These are phyloP conservation scores for Penicillium concentricum DNA, from an alignment of 2,329 filamentous ascomycete genomes.

Conservation along the genomic window DNA sequence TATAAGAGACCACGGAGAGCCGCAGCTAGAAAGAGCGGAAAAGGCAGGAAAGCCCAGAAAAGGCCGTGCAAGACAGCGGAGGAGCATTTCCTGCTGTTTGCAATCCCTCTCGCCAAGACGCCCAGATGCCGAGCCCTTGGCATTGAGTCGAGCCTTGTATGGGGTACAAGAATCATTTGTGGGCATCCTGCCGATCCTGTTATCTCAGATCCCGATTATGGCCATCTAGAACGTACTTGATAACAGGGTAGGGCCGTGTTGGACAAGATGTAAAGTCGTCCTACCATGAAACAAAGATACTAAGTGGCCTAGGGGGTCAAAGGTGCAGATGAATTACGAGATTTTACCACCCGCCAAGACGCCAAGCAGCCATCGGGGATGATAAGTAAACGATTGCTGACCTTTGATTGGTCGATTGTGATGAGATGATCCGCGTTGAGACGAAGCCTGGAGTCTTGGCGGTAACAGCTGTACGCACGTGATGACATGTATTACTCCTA, in stretches of 20 bases:
- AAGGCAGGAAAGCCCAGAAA: constrained; percentile 21
- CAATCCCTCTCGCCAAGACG: constrained; percentile 27
- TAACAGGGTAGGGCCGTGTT: neutral
- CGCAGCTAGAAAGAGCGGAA: constrained; percentile 22
- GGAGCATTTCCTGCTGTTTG: constrained; percentile 23
- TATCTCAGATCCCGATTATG: neutral
- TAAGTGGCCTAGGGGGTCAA: constrained; percentile 10
- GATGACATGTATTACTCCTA: constrained; percentile 2
- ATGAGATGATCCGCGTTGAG: constrained; percentile 10
- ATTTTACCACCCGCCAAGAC: constrained; percentile 25
- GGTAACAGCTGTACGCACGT: constrained; percentile 9
- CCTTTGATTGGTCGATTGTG: constrained; percentile 12
- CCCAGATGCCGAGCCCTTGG: constrained; percentile 36
- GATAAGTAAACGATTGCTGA: neutral
- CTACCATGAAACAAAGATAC: neutral
- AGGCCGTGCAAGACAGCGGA: constrained; percentile 25
- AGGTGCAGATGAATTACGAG: constrained; percentile 13
- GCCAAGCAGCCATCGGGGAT: constrained; percentile 18
- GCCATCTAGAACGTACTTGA: neutral
- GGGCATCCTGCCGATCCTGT: neutral
- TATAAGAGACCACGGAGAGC: constrained; percentile 15
- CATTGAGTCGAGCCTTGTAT: constrained; percentile 19
- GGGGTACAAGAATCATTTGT: neutral
- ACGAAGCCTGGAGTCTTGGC: constrained; percentile 18
- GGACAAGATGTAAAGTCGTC: constrained; percentile 3